Base-by-base conservation (phyloP, 176 grass and related monocot species). In the Pontederia paniculata region DNA sequence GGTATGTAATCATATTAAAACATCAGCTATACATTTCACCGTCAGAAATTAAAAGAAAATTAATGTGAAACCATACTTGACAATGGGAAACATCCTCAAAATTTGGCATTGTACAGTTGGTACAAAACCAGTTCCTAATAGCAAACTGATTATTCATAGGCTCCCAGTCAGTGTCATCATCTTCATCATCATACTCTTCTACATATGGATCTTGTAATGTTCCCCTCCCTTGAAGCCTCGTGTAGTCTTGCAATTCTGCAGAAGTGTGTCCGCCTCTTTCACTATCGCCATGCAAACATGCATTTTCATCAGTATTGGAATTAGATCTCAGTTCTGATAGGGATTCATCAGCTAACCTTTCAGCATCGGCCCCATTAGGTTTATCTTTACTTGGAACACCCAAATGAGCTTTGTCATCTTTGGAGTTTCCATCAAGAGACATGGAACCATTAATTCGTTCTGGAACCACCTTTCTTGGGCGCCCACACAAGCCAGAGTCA, bases 81-180 rank as follows among this genome's bases (percentile, higher is more conserved):
- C 93, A 90, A 61, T 77, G 23, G 64, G 45, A 15, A 57, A 81
- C 13, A 48, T 57, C 72, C 15, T 83, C 68, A 61, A 79, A 78
- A 59, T 81, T 90, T 74, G 76, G 77, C 61, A 81, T 48, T 50
- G 80, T 88, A 71, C 86, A 90, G 60, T 90, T 97, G 37, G 77
- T 61, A 69, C 93, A 97, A 79, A 81, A 90, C 82, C 79, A 84
- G 21, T 75, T 90, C 52, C 79, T 68, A 21, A 63, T 31, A 78
- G 64, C 74, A 77, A 76, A 62, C 28, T 49, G 50, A 78, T 48
- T 64, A 60, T 48, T 64, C 61, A 76, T 61, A 44, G 93, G 86
- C 53, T 89, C 82, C 86, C 86, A 97, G 16, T 97, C 93, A 50
- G 60, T 83, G 58, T 88, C 93, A 59, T 90, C 82, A 20, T 97